These are phyloP conservation scores for Zoysia japonica DNA, from an alignment of 176 grass and related monocot species.

Conservation along the genomic window DNA sequence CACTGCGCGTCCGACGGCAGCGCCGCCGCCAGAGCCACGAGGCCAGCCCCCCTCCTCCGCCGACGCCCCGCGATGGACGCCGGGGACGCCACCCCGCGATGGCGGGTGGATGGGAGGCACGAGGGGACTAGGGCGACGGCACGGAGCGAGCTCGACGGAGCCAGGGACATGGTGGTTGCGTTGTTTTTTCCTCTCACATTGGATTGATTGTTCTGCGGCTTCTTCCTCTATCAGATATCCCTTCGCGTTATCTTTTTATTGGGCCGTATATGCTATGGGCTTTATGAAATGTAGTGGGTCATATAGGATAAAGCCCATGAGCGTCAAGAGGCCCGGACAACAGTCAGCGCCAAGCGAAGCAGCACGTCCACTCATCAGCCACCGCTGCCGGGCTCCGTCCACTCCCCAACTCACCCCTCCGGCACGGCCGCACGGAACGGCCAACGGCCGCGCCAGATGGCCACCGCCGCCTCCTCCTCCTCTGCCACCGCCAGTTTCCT, in stretches of 20 bases:
- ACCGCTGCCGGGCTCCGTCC: constrained; percentile 3
- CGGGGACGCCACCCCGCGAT: neutral
- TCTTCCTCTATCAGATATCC: neutral
- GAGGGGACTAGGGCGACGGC: constrained; percentile 17
- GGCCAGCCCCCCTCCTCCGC: constrained; percentile 11
- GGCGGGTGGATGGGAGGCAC: neutral
- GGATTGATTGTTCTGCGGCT: neutral
- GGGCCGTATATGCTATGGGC: constrained; percentile 11
- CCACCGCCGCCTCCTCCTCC: constrained; percentile 32
- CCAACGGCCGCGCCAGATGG: constrained; percentile 26
- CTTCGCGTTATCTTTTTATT: neutral
- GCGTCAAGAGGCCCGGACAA: neutral
- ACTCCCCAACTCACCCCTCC: neutral
- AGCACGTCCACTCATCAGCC: constrained; percentile 44
- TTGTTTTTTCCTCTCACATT: neutral
- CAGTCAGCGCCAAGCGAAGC: neutral
- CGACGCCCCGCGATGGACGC: neutral
- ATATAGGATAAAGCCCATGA: neutral
- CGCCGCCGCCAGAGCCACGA: constrained; percentile 34
- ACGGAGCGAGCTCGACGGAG: constrained; percentile 38
- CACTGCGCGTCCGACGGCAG: constrained; percentile 54
- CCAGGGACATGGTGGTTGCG: constrained; percentile 34
- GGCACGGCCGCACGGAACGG: neutral
- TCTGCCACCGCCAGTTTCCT: constrained; percentile 45
- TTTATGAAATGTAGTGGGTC: neutral